Evolutionary conservation across 805 yeast species (phyloP), one percentile per base, ranked within the genome.

Genomic region (Candida pseudoglaebosa): DNA sequence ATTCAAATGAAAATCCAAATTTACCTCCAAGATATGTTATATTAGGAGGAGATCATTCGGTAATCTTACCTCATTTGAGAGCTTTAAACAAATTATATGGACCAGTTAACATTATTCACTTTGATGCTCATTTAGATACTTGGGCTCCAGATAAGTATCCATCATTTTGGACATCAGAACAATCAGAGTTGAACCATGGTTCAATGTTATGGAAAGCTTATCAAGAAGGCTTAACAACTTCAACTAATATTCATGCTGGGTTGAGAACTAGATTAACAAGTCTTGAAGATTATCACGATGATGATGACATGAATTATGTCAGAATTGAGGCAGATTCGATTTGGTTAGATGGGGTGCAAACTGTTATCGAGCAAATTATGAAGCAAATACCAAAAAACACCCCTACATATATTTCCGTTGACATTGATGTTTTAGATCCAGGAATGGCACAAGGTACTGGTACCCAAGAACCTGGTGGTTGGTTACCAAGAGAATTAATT

Each of bases 101-200:
- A 1, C 78, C 78, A 14, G 60, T 86, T 36, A 78, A 86, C 16
- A 79, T 86, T 26, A 75, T 86, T 40, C 95, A 86, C 59, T 84
- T 86, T 49, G 95, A 86, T 54, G 91, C 93, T 10, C 95, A 85
- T 61, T 70, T 85, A 47, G 95, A 86, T 57, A 85, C 95, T 4
- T 75, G 89, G 91, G 57, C 79, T 45, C 93, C 95, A 8, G 69
- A 75, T 43, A 73, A 79, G 55, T 84, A 84, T 53, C 84, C 86
- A 17, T 64, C 78, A 13, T 75, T 70, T 52, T 77, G 82, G 82
- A 68, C 66, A 49, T 66, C 78, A n/a, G 71, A 72, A 26, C 74
- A 71, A 48, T 65, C 75, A 30, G 78, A 80, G 36, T 73, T 82
- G 58, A 86, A 84, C 30, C 95, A 86, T 53, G 95, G 95, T 4